Conservation (phyloP, 495 filamentous ascomycete genomes). For the Chaetomidium leptoderma region DNA sequence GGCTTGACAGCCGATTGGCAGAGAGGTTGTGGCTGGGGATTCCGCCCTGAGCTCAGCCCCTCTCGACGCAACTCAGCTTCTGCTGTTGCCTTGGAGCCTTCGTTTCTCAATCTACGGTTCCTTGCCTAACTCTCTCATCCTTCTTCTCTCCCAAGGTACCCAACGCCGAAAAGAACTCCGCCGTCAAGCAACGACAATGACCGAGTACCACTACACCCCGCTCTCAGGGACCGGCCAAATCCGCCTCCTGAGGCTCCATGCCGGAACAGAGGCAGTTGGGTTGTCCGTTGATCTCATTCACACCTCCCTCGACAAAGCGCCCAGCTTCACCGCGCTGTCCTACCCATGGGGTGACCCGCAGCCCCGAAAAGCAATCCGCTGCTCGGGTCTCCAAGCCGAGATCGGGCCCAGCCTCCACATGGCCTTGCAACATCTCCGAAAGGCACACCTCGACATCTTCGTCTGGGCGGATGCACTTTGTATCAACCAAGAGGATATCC, state of each 20-base stretch:
- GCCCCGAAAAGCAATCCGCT: background rate
- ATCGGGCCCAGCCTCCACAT: background rate
- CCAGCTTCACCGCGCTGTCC: background rate
- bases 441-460: background rate
- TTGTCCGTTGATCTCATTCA: background rate
- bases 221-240: background rate
- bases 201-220: background rate
- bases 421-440: background rate
- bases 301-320: background rate
- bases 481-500: background rate
- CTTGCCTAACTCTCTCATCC: background rate
- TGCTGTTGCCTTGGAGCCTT: background rate
- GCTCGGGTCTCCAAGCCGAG: background rate
- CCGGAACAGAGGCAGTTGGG: background rate
- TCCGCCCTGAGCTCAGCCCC: background rate
- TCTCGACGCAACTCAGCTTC: background rate
- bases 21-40: too few relatives aligned
- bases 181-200: background rate
- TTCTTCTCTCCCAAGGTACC: background rate
- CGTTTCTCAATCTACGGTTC: background rate
- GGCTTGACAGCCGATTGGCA: too few relatives aligned
- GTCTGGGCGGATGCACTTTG: background rate
- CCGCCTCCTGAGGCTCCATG: background rate
- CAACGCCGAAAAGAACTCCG: background rate
- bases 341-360: background rate